Conservation (phyloP, 331 rosid species). For the Telfairia occidentalis region DNA sequence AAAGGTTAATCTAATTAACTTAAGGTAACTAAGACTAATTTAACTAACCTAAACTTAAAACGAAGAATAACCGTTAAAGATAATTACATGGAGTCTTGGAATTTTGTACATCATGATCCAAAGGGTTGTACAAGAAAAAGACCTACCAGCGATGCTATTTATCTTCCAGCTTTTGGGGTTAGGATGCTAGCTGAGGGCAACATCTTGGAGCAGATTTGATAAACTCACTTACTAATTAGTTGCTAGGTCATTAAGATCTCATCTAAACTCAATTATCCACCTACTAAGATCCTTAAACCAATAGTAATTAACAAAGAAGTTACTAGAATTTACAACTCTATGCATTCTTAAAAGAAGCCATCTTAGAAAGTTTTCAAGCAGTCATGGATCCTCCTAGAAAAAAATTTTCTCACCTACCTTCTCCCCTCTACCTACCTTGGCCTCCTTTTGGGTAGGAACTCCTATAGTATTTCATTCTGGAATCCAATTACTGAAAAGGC, state of each 20-base stretch:
- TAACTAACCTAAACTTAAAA: not conserved
- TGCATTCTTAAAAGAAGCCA: no score
- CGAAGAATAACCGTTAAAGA: not conserved
- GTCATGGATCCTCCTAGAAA: no score
- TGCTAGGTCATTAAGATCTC: not conserved
- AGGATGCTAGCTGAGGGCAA: not conserved
- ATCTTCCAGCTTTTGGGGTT: not conserved
- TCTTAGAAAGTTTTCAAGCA: no score
- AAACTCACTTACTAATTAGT: not conserved
- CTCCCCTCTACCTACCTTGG: no score
- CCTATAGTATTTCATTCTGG: no score
- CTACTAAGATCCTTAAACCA: not conserved
- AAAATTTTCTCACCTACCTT: no score
- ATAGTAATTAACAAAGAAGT: not conserved
- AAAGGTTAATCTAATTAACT: not conserved
- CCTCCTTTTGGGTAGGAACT: no score
- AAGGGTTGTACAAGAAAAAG: not conserved
- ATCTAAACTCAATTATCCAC: not conserved
- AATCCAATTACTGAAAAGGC: no score
- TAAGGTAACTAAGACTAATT: not conserved
- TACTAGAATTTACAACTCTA: not conserved
- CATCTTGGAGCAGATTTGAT: not conserved
- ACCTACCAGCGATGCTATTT: not conserved
- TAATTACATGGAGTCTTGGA: not conserved
- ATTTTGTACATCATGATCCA: not conserved